These are phyloP conservation scores for Solanum ossicruentum DNA, from an alignment of 257 asterid genomes.

Conservation along the genomic window DNA sequence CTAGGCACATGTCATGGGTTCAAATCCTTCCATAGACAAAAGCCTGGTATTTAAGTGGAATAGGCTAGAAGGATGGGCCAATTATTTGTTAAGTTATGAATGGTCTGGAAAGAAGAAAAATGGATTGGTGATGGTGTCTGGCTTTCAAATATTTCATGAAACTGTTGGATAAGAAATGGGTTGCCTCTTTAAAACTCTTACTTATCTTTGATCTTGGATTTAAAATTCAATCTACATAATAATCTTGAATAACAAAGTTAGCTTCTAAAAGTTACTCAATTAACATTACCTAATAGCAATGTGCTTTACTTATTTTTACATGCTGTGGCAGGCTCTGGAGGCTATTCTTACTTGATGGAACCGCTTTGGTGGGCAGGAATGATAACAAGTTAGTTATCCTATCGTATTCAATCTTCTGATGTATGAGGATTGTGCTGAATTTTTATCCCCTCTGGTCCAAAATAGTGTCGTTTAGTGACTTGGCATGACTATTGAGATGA, in stretches of 20 bases:
- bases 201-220: background rate
- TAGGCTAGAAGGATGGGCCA: background rate
- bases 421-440: background rate
- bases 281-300: background rate
- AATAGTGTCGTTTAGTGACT: background rate
- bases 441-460: background rate
- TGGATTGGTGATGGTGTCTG: background rate
- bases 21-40: background rate
- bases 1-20: background rate
- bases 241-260: background rate
- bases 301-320: background rate
- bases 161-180: background rate
- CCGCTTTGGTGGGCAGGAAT: slow-evolving; percentile 95
- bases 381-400: slow-evolving; percentile 51
- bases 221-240: background rate
- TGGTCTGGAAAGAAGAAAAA: background rate
- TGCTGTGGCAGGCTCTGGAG: slow-evolving; percentile 56
- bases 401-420: background rate
- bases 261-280: background rate
- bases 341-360: slow-evolving; percentile 67
- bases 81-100: background rate
- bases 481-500: background rate
- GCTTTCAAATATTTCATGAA: background rate
- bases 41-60: background rate
- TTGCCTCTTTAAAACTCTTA: background rate